Conservation (phyloP, 2,329 filamentous ascomycete species). For the Paramyrothecium roridum region DNA sequence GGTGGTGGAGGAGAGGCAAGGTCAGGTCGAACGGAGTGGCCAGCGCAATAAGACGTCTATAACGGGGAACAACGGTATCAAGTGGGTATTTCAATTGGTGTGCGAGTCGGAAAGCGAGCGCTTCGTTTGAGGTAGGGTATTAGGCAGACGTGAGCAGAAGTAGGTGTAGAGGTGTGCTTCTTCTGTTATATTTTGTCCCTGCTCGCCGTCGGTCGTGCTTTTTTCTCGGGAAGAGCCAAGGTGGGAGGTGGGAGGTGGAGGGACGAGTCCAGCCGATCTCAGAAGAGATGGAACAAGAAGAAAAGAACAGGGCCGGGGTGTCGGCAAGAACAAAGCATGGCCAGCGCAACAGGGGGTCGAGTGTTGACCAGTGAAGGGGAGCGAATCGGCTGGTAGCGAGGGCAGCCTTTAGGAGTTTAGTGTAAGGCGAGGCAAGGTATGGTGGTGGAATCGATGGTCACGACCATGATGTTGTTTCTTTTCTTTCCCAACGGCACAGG, state of each 20-base stretch:
- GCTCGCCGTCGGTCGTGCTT: not conserved
- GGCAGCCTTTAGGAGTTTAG: not conserved
- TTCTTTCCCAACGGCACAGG: too few species aligned
- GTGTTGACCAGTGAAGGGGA: not conserved
- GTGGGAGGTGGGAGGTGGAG: not conserved
- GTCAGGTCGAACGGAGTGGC: too few species aligned
- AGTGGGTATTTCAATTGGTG: slow-evolving; percentile 2
- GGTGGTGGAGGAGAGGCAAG: too few species aligned
- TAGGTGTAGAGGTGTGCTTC: not conserved
- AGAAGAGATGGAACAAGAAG: slow-evolving; percentile 4
- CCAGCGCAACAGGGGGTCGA: not conserved
- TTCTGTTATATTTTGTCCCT: not conserved
- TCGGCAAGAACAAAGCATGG: slow-evolving; percentile 14
- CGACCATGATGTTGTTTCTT: too few species aligned
- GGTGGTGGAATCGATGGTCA: too few species aligned
- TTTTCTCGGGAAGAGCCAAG: not conserved
- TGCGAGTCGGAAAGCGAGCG: slow-evolving; percentile 2
- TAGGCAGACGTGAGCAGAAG: not conserved
- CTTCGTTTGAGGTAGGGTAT: not conserved
- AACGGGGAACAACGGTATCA: too few species aligned
- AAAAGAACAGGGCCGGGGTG: slow-evolving; percentile 6
- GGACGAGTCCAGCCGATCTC: not conserved
- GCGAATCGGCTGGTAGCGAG: not conserved
- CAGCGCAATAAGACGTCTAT: too few species aligned
- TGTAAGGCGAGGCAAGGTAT: too few species aligned